Evolutionary conservation across 2,329 filamentous ascomycete genomes (phyloP).

Genomic region (Helminthosporium solani): DNA sequence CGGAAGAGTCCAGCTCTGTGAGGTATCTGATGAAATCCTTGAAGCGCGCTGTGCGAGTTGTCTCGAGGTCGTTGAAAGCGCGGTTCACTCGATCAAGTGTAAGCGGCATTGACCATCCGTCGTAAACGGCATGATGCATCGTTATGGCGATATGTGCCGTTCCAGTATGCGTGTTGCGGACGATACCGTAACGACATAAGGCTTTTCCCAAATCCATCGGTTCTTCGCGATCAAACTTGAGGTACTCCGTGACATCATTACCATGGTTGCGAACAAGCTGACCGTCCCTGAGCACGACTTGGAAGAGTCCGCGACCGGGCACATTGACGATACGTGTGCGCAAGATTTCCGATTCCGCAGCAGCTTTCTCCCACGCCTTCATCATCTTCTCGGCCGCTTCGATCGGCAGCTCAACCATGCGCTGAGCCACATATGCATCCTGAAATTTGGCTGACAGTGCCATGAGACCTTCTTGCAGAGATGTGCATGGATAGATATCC

Average conservation of each 20-base stretch:
- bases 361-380: constrained; percentile 40
- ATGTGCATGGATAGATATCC: constrained; percentile 47
- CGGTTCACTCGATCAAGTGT: constrained; percentile 38
- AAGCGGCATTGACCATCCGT: constrained; percentile 48
- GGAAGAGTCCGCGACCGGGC: constrained; percentile 38
- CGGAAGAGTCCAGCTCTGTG: constrained; percentile 43
- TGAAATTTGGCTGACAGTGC: constrained; percentile 41
- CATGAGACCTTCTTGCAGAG: constrained; percentile 46
- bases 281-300: constrained; percentile 40
- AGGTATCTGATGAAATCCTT: constrained; percentile 54
- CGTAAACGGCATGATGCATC: constrained; percentile 55
- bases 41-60: constrained; percentile 39
- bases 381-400: constrained; percentile 36
- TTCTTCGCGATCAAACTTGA: constrained; percentile 35
- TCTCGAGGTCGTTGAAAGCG: constrained; percentile 30
- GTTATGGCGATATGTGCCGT: constrained; percentile 50
- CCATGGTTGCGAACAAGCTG: constrained; percentile 32
- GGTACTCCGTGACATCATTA: constrained; percentile 32
- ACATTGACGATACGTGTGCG: constrained; percentile 45
- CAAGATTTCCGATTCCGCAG: constrained; percentile 37
- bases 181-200: constrained; percentile 42
- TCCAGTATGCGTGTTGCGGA: constrained; percentile 22
- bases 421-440: constrained; percentile 43
- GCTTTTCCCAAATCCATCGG: constrained; percentile 44
- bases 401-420: constrained; percentile 34